Base-by-base conservation (phyloP, 352 stramenopile genomes). In the Phytophthora podocarpi region DNA sequence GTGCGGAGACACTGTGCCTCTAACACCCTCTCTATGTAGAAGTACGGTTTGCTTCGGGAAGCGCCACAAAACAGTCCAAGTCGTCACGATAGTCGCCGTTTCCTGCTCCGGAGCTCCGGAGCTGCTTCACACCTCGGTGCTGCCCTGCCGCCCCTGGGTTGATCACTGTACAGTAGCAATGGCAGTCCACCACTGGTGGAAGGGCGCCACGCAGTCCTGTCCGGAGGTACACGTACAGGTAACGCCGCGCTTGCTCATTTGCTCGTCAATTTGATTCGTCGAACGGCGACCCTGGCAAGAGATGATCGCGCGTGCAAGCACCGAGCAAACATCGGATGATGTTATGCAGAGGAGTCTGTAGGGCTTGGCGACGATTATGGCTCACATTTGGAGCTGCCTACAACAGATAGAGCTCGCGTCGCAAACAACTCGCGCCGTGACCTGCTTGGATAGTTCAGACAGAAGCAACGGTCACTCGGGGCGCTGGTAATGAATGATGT, bases 1-100 rank as follows among this genome's bases (percentile, higher is more conserved):
- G 36, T 62, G 41, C 15, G 59, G 30, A 46, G 43, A 31, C 52
- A 58, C 42, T 32, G 46, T 48, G 42, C 42, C 46, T 45, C 13
- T 28, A 26, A n/a, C 41, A 24, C 21, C n/a, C 61, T 70, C 63
- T 72, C 57, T 72, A 71, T 71, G 63, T 72, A 67, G 45, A 72
- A 64, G 36, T 64, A 64, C 63, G 63, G 57, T 67, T 67, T 68
- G 21, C 26, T 8, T 26, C 36, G 48, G 47, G 40, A 56, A 61
- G 55, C 36, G 32, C 41, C 32, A 18, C 27, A 64, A 62, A 65
- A 36, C 32, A 50, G 46, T 40, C 53, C 20, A 51, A 32, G 35
- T 32, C 43, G 50, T 64, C 53, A 69, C 27, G 32, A 43, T 70
- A 60, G 61, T 60, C 61, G 60, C 58, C 36, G 52, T n/a, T 23